Conservation (phyloP, 805 yeast species). For the Nakazawaea populi region DNA sequence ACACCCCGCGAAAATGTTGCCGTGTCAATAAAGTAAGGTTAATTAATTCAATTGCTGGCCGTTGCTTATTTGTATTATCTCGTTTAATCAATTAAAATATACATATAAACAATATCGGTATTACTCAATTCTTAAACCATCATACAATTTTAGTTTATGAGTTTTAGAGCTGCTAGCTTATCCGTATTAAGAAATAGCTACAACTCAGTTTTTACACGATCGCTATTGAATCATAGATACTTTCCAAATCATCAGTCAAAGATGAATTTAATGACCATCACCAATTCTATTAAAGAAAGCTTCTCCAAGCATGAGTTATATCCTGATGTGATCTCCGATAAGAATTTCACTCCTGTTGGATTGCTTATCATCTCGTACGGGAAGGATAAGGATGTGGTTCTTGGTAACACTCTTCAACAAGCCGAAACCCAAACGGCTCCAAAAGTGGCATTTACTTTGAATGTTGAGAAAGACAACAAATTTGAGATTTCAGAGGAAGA, state of each 20-base stretch:
- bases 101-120: not conserved
- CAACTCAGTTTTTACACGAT: not conserved
- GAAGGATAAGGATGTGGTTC: slow-evolving; percentile 53
- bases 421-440: slow-evolving; percentile 68
- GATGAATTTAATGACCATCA: slow-evolving; percentile 44
- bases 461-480: slow-evolving; percentile 30
- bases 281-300: slow-evolving; percentile 49
- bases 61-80: not conserved
- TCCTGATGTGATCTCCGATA: slow-evolving; percentile 46
- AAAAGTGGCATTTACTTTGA: slow-evolving; percentile 56
- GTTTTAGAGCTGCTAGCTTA: not conserved
- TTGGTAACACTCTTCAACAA: slow-evolving; percentile 70
- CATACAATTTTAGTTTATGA: not conserved
- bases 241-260: slow-evolving; percentile 1
- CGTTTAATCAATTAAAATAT: too few species aligned
- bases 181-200: not conserved
- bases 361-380: slow-evolving; percentile 62
- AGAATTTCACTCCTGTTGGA: slow-evolving; percentile 35
- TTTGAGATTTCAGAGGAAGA: slow-evolving; percentile 38
- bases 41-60: too few species aligned
- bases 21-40: too few species aligned
- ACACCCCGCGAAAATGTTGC: too few species aligned
- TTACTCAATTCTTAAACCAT: not conserved
- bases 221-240: not conserved
- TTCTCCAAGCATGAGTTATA: slow-evolving; percentile 41